These are phyloP conservation scores for Escallonia herrerae DNA, from an alignment of 129 eudicot genomes.

Conservation along the genomic window DNA sequence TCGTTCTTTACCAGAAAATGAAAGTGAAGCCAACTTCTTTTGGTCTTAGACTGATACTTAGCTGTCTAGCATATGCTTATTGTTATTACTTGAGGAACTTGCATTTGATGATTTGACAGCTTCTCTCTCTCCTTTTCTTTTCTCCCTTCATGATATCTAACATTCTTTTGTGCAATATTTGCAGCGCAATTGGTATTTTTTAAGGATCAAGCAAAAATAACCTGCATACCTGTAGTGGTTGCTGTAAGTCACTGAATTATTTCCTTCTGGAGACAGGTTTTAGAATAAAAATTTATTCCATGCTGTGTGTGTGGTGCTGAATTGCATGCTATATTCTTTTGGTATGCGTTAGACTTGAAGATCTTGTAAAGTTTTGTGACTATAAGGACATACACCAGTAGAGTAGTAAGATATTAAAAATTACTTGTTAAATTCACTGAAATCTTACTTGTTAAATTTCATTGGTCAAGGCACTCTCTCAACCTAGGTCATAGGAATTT, in stretches of 20 bases:
- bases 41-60: background rate
- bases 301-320: background rate
- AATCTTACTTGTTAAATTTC: no score
- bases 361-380: no score
- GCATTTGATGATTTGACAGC: background rate
- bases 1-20: no score
- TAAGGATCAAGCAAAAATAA: conserved; percentile 52
- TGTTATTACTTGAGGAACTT: background rate
- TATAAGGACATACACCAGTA: no score
- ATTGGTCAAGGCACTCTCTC: no score
- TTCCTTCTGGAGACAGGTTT: background rate
- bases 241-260: conserved; percentile 52
- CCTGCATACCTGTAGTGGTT: conserved; percentile 73
- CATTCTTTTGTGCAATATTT: conserved; percentile 9
- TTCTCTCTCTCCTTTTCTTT: background rate
- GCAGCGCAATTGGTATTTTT: conserved; percentile 87
- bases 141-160: background rate
- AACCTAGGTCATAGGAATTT: no score
- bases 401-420: no score
- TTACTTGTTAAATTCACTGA: no score
- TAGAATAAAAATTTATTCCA: background rate
- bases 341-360: no score
- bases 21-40: background rate
- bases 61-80: no score
- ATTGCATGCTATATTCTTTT: background rate